Evolutionary conservation across 2,329 filamentous ascomycete species (phyloP), one percentile per base, ranked within the genome.

Genomic region (Cordyceps fumosorosea): DNA sequence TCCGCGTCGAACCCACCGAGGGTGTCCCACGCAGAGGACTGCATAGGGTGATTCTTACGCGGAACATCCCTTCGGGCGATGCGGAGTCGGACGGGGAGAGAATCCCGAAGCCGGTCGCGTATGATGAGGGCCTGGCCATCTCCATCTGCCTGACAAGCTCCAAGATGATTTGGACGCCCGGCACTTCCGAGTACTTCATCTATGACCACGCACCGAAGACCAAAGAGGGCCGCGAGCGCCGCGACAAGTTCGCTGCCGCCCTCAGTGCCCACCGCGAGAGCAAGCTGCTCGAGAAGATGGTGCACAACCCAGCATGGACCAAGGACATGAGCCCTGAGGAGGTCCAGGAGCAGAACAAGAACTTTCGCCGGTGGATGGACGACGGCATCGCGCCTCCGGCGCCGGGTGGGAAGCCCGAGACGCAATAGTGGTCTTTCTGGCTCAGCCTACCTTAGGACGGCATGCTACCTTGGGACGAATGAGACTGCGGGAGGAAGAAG

Each of bases 1-100:
- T 91, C 67, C 90, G 91, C 65, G 84, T 93, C 26, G 91, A 96
- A 70, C 90, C 91, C 2, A 99, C 95, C 0, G 90, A 95, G 74
- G 90, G 90, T 16, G 82, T 95, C 3, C 78, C 82, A 7, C 80
- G 87, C 56, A 81, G 82, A 6, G 84, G 83, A 54, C 81, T 91
- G 69, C 84, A 83, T 65, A 89, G 86, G 75, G 82, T 86, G 5
- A 85, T 92, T 63, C 80, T 93, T 18, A 83, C 85, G 56, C 87
- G 89, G 63, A 93, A 90, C 72, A 77, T 91, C 44, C 87, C 88
- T 0, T 77, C 79, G 66, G 71, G 81, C 63, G 84, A 89, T 63
- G 80, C 82, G 44, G 83, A 87, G 59, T 82, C 86, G 4, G 84
- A 89, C 54, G 85, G 86, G 42, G 84, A 86, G 52, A 80, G 81